phyloP scores from a whole-genome alignment of 345 rosid genomes.

The Eucalyptus viminalis region DNA sequence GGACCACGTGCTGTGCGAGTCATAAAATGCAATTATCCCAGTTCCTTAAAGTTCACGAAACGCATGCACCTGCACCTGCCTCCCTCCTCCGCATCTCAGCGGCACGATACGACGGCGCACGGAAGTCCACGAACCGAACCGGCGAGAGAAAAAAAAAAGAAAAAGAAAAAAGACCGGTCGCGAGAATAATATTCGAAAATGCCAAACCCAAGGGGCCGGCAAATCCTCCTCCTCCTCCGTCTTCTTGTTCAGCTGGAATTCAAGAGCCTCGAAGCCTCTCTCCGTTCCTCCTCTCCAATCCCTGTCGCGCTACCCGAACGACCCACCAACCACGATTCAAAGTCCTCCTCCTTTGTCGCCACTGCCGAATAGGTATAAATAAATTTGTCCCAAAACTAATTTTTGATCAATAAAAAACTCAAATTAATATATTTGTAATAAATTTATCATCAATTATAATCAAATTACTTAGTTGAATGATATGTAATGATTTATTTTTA shows the following conservation, averaged over 20 bases:
- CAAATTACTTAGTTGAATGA: no score
- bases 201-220: neutral
- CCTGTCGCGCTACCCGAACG: no score
- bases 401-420: no score
- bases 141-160: neutral
- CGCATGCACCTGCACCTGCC: neutral
- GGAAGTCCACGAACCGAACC: neutral
- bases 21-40: no score
- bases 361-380: fast-evolving
- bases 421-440: fast-evolving
- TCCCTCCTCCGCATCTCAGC: neutral
- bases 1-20: no score
- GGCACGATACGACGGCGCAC: neutral
- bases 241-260: neutral
- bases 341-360: no score
- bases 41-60: neutral
- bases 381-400: no score
- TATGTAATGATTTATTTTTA: no score
- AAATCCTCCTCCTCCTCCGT: neutral
- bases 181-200: neutral
- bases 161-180: neutral
- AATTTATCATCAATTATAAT: no score
- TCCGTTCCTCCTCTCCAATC: neutral
- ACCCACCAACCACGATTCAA: no score
- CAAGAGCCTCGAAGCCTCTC: neutral